Evolutionary conservation across 768 basidiomycete species (phyloP).

Genomic region (Scleroderma bovista): DNA sequence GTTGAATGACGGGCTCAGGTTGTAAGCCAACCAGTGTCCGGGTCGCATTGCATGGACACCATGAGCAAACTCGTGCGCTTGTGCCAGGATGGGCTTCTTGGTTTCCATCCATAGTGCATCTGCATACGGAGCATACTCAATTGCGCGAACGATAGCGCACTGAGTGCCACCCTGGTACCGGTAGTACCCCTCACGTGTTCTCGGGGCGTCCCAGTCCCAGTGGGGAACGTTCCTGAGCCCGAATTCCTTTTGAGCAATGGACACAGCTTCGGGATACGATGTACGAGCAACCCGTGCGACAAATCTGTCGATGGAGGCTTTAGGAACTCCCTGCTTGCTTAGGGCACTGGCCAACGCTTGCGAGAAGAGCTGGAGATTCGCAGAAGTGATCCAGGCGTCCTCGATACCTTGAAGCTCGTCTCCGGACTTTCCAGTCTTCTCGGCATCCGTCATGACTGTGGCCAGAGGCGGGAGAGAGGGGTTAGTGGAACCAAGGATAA

Average conservation of each 20-base stretch:
- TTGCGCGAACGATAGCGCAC: constrained; percentile 86
- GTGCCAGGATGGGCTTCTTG: constrained; percentile 85
- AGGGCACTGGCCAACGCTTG: constrained; percentile 65
- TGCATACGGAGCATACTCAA: constrained; percentile 92
- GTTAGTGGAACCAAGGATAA: constrained; percentile 92
- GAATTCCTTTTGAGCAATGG: constrained; percentile 75
- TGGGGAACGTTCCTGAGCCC: constrained; percentile 68
- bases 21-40: constrained; percentile 94
- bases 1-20: constrained; percentile 90
- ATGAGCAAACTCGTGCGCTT: constrained; percentile 87
- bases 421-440: constrained; percentile 73
- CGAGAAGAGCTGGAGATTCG: constrained; percentile 77
- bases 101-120: constrained; percentile 97
- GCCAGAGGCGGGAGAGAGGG: constrained; percentile 63
- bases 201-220: constrained; percentile 94
- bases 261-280: constrained; percentile 64
- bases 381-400: constrained; percentile 77
- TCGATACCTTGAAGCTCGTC: constrained; percentile 81
- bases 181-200: constrained; percentile 95
- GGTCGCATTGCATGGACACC: constrained; percentile 83
- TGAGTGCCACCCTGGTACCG: constrained; percentile 96
- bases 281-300: constrained; percentile 53
- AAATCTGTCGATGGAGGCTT: constrained; percentile 55
- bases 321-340: constrained; percentile 48
- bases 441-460: constrained; percentile 78